A percentile compares a stretch with the other conserved stretches of the same genome.
Conservation (phyloP, 148 eudicot species). For the Simmondsia chinensis region DNA sequence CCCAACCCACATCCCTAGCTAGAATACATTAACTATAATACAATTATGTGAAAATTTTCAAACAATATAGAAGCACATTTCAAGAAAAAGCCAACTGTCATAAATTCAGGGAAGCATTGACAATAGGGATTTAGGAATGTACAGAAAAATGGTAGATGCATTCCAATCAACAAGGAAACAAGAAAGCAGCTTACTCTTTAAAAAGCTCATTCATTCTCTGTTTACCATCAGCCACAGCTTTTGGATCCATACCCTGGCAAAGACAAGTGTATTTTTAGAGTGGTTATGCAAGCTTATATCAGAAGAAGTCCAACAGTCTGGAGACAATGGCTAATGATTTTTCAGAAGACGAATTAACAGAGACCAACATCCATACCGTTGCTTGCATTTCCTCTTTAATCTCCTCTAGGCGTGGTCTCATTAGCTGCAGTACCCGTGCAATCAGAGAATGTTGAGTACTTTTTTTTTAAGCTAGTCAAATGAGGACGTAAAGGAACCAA, state of each 20-base stretch:
- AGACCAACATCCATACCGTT: slow-evolving; percentile 31
- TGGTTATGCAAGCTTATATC: background rate
- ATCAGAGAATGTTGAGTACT: background rate
- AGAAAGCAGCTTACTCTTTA: slow-evolving; percentile 52
- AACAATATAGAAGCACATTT: background rate
- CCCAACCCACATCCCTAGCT: no score
- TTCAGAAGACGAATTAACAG: background rate
- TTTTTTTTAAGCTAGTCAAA: background rate
- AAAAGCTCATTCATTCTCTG: slow-evolving; percentile 48
- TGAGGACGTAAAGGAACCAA: background rate
- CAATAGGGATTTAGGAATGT: background rate
- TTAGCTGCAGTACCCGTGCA: slow-evolving; percentile 35
- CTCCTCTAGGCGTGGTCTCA: slow-evolving; percentile 77
- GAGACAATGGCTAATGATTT: background rate
- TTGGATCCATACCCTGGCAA: slow-evolving; percentile 69
- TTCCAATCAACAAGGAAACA: background rate
- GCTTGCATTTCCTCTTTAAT: slow-evolving; percentile 66
- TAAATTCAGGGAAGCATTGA: background rate
- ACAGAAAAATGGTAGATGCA: no score
- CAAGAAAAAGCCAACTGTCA: no score
- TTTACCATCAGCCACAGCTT: slow-evolving; percentile 68
- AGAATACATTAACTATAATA: no score
- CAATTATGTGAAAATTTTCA: no score
- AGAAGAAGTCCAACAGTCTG: background rate
- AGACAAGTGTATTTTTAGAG: background rate